Evolutionary conservation across 2,329 filamentous ascomycete species (phyloP).

Genomic region (Stachybotrys echinatus): DNA sequence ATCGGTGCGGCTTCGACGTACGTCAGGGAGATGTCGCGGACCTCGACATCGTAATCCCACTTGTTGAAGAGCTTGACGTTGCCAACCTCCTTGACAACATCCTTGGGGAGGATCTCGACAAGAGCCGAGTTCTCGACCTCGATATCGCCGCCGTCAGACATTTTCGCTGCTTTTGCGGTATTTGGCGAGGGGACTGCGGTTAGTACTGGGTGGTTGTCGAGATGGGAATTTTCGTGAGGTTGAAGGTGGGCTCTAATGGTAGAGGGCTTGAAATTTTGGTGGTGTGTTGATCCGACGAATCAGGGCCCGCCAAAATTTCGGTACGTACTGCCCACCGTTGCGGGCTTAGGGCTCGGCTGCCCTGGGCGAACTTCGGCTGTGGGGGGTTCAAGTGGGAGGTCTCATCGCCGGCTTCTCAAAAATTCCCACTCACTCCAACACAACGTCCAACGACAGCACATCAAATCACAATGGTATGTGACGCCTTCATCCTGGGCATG

Average conservation of each 20-base stretch:
- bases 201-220: slow-evolving; percentile 32
- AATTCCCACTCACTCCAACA: slow-evolving; percentile 23
- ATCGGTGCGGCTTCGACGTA: slow-evolving; percentile 42
- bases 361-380: slow-evolving; percentile 27
- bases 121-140: slow-evolving; percentile 76
- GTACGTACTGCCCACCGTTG: slow-evolving; percentile 20
- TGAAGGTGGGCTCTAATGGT: slow-evolving; percentile 26
- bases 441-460: slow-evolving; percentile 32
- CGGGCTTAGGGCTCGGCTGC: slow-evolving; percentile 36
- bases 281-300: slow-evolving; percentile 30
- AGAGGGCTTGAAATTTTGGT: slow-evolving; percentile 30
- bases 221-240: slow-evolving; percentile 29
- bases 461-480: slow-evolving; percentile 39
- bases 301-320: slow-evolving; percentile 18
- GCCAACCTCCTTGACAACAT: slow-evolving; percentile 83
- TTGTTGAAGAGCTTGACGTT: slow-evolving; percentile 97
- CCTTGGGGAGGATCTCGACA: slow-evolving; percentile 86
- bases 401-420: slow-evolving; percentile 20
- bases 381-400: slow-evolving; percentile 21
- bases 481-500: not conserved
- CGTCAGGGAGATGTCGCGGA: slow-evolving; percentile 99
- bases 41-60: slow-evolving; percentile 98
- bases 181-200: slow-evolving; percentile 29
- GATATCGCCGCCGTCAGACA: slow-evolving; percentile 94
- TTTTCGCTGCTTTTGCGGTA: slow-evolving; percentile 48